Evolutionary conservation across 768 basidiomycete genomes (phyloP).

Genomic region (Inosperma sp.): DNA sequence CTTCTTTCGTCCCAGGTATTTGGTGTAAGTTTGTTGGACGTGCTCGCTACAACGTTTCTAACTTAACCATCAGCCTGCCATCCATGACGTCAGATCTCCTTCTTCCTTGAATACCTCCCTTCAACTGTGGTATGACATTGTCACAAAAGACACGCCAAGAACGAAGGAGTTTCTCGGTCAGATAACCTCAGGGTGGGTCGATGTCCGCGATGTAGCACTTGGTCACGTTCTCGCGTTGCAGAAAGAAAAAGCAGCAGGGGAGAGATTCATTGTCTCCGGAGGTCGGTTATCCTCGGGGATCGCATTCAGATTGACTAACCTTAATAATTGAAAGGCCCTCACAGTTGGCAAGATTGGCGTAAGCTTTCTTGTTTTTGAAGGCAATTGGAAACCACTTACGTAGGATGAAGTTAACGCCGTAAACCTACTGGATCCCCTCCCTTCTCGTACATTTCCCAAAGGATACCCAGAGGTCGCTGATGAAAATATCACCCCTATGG

Average conservation of each 20-base stretch:
- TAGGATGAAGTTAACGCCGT: too few relatives aligned
- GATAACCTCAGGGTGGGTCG: constrained; percentile 33
- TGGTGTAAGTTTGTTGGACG: constrained; percentile 22
- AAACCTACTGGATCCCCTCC: too few relatives aligned
- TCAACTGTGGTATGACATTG: constrained; percentile 23
- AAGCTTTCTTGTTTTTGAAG: too few relatives aligned
- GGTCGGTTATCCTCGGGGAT: too few relatives aligned
- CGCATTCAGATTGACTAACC: too few relatives aligned
- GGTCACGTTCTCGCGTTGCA: constrained; percentile 53
- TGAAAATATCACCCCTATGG: too few relatives aligned
- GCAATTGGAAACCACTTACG: too few relatives aligned
- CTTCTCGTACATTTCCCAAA: too few relatives aligned
- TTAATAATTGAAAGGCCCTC: too few relatives aligned
- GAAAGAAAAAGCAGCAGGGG: constrained; percentile 47
- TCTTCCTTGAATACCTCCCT: constrained; percentile 39
- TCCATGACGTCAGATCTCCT: constrained; percentile 37
- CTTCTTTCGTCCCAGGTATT: constrained; percentile 22
- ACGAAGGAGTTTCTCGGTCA: constrained; percentile 18
- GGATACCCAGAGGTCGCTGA: too few relatives aligned
- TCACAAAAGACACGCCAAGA: constrained; percentile 20
- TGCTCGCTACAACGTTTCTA: too few relatives aligned
- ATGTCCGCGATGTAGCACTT: constrained; percentile 54
- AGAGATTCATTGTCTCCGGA: constrained; percentile 46
- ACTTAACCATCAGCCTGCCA: constrained; percentile 33
- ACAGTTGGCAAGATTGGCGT: too few relatives aligned